A percentile compares a stretch with the other conserved stretches of the same genome.
Evolutionary conservation across 2,329 filamentous ascomycete genomes (phyloP).

Genomic region (Cladophialophora bantiana): DNA sequence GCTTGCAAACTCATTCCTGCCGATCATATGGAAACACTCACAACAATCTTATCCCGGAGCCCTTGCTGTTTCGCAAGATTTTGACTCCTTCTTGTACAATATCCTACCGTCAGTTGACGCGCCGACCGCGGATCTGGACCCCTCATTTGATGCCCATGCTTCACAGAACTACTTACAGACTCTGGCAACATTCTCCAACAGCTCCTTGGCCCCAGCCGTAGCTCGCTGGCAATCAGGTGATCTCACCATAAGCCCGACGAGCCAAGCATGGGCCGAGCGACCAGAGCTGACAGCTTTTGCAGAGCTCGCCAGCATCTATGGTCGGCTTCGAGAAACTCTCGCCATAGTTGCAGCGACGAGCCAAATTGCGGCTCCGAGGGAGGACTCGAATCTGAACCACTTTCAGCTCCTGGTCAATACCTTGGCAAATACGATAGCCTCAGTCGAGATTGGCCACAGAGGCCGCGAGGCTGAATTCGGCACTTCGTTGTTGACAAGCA

Average conservation of each 20-base stretch:
- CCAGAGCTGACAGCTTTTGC: constrained; percentile 33
- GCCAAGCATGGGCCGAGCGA: constrained; percentile 31
- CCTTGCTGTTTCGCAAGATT: constrained; percentile 66
- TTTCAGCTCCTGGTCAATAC: constrained; percentile 35
- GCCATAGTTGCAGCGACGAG: constrained; percentile 24
- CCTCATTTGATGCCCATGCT: constrained; percentile 20
- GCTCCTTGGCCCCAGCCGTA: constrained; percentile 31
- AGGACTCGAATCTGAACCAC: constrained; percentile 26
- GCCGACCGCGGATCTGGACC: constrained; percentile 37
- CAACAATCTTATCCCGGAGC: constrained; percentile 81
- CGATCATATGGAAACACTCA: constrained; percentile 92
- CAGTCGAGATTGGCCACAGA: constrained; percentile 89
- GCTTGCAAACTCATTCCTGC: constrained; percentile 90
- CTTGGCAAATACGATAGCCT: constrained; percentile 72
- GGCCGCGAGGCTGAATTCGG: constrained; percentile 77
- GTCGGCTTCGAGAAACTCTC: constrained; percentile 38
- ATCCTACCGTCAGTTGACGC: constrained; percentile 57
- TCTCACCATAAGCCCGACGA: constrained; percentile 31
- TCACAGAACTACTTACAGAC: constrained; percentile 42
- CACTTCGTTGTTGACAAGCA: constrained; percentile 78
- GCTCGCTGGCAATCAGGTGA: constrained; percentile 34
- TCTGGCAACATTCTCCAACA: constrained; percentile 43
- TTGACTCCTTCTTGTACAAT: constrained; percentile 72
- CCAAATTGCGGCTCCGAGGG: constrained; percentile 6
- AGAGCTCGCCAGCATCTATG: constrained; percentile 42